Conservation (phyloP, 768 basidiomycete species). For the Sarcodon aspratus region DNA sequence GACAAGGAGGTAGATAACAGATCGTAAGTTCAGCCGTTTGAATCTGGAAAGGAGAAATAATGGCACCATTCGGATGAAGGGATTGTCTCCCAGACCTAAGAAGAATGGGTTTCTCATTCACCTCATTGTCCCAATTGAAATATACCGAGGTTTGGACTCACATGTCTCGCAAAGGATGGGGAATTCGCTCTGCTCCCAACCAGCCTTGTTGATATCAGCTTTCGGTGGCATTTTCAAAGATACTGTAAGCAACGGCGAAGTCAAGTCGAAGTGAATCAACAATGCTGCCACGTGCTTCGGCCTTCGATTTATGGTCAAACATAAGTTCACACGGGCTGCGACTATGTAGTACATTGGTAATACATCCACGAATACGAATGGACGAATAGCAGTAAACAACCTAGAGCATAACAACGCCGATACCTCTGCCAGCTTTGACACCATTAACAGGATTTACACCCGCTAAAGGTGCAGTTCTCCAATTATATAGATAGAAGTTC, state of each 20-base stretch:
- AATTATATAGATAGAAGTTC: conserved; percentile 93
- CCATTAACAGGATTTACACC: conserved; percentile 48
- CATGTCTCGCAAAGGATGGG: conserved; percentile 93
- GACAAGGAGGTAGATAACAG: background rate
- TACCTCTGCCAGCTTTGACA: conserved; percentile 57
- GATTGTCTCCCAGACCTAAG: conserved; percentile 76
- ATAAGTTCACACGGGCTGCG: too few relatives aligned
- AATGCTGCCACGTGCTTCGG: too few relatives aligned
- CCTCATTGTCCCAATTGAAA: background rate
- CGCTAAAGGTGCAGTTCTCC: conserved; percentile 73
- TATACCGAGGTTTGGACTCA: conserved; percentile 23
- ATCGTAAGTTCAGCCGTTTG: background rate
- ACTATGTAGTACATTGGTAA: too few relatives aligned
- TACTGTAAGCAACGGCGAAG: background rate
- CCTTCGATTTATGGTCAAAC: too few relatives aligned
- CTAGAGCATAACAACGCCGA: conserved; percentile 92
- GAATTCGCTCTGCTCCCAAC: conserved; percentile 90
- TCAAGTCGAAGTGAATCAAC: too few relatives aligned
- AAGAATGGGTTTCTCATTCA: background rate
- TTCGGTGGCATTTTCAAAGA: conserved; percentile 50
- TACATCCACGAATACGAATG: too few relatives aligned
- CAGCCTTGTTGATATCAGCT: conserved; percentile 90
- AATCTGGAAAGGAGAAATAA: background rate
- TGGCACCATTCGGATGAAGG: conserved; percentile 89
- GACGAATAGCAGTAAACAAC: conserved; percentile 3